A percentile compares a stretch with the other conserved stretches of the same genome.
phyloP scores from a whole-genome alignment of 2,329 filamentous ascomycete genomes.

The Exophiala oligosperma region DNA sequence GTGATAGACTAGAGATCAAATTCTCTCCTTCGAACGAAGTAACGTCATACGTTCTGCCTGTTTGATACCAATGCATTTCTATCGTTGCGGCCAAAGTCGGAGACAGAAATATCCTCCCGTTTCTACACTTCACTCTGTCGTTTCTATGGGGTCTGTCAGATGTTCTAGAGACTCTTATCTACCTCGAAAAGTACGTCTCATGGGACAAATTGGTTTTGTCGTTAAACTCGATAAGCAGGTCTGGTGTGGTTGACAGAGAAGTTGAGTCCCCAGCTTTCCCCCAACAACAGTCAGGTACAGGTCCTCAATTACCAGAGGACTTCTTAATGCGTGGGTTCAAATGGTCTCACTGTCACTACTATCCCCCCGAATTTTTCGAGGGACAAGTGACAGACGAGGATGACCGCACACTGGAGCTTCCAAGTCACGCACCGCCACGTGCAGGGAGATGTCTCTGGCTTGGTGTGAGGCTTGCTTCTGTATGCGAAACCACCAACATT shows the following conservation, averaged over 20 bases:
- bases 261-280: slow-evolving; percentile 46
- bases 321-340: slow-evolving; percentile 58
- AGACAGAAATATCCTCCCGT: slow-evolving; percentile 54
- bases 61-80: slow-evolving; percentile 45
- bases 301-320: slow-evolving; percentile 58
- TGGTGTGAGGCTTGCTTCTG: slow-evolving; percentile 43
- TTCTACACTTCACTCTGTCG: slow-evolving; percentile 55
- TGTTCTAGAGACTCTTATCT: slow-evolving; percentile 39
- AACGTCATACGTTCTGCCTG: slow-evolving; percentile 38
- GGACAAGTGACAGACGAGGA: slow-evolving; percentile 54
- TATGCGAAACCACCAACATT: slow-evolving; percentile 28
- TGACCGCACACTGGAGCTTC: slow-evolving; percentile 52
- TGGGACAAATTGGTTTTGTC: slow-evolving; percentile 53
- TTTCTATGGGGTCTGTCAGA: slow-evolving; percentile 50
- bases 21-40: slow-evolving; percentile 30
- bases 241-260: slow-evolving; percentile 35
- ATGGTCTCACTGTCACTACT: slow-evolving; percentile 49
- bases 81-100: slow-evolving; percentile 48
- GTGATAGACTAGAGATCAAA: slow-evolving; percentile 25
- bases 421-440: slow-evolving; percentile 49
- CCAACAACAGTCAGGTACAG: slow-evolving; percentile 38
- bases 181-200: slow-evolving; percentile 46
- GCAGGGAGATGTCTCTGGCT: slow-evolving; percentile 55
- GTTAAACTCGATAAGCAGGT: slow-evolving; percentile 53
- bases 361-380: slow-evolving; percentile 53